phyloP scores from a whole-genome alignment of 2,329 filamentous ascomycete genomes.

The Penicillium aurantiogriseum region DNA sequence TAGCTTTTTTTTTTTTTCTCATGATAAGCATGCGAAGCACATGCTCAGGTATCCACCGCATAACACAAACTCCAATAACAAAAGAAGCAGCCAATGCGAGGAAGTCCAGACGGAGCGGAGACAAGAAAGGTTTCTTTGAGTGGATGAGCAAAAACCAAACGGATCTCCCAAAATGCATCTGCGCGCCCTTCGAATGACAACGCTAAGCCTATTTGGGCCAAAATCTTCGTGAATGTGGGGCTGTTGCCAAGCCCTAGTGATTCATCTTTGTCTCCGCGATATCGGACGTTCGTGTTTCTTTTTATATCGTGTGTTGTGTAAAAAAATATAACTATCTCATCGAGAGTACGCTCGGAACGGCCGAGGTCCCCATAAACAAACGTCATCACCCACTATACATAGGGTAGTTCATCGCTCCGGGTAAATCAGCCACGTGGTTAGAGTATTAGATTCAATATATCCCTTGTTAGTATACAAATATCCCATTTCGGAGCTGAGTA shows the following conservation, averaged over 20 bases:
- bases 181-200: constrained; percentile 35
- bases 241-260: constrained; percentile 5
- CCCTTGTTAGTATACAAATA: background rate
- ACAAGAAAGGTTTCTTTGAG: background rate
- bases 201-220: constrained; percentile 25
- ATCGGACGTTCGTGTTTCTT: background rate
- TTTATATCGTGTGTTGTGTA: background rate
- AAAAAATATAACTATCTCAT: background rate
- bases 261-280: constrained; percentile 8
- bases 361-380: background rate
- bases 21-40: background rate
- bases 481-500: background rate
- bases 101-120: constrained; percentile 6
- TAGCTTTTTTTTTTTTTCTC: background rate
- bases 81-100: background rate
- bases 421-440: background rate
- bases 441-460: background rate
- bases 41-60: background rate
- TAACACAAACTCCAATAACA: background rate
- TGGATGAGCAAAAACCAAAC: constrained; percentile 7
- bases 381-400: background rate
- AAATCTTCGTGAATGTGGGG: background rate
- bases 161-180: constrained; percentile 6
- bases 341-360: background rate
- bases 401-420: background rate